Conservation (phyloP, 192 early-diverging fungal genomes). For the Coemansia sp. region DNA sequence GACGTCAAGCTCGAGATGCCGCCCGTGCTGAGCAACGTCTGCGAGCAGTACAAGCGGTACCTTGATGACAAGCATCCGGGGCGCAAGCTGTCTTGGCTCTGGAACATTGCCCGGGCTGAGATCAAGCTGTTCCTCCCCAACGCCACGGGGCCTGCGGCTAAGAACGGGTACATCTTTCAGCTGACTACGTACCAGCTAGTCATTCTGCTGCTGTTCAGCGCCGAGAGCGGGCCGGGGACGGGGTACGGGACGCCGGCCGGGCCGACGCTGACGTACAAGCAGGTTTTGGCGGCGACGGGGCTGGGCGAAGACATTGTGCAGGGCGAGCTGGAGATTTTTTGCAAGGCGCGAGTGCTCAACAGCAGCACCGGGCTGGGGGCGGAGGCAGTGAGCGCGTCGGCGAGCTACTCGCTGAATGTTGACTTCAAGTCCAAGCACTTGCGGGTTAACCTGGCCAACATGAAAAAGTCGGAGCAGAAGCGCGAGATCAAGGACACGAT, state of each 20-base stretch:
- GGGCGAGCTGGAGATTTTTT: conserved; percentile 69
- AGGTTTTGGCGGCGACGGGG: conserved; percentile 72
- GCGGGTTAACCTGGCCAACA: conserved; percentile 82
- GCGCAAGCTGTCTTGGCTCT: conserved; percentile 93
- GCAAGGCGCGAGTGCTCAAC: conserved; percentile 79
- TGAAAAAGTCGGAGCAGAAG: conserved; percentile 87
- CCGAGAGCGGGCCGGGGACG: conserved; percentile 50
- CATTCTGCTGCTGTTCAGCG: conserved; percentile 89
- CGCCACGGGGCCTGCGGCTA: conserved; percentile 69
- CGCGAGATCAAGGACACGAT: conserved; percentile 89
- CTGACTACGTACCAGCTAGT: conserved; percentile 92
- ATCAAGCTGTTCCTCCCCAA: conserved; percentile 87
- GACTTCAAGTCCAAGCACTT: conserved; percentile 87
- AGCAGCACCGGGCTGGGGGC: background rate
- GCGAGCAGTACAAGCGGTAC: conserved; percentile 81
- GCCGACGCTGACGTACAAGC: conserved; percentile 62
- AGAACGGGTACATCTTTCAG: conserved; percentile 55
- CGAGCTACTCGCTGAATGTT: conserved; percentile 73
- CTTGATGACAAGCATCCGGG: conserved; percentile 87
- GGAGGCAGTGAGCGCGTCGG: conserved; percentile 13
- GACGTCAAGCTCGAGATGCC: conserved; percentile 83
- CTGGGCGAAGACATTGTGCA: conserved; percentile 66
- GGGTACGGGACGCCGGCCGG: conserved; percentile 56
- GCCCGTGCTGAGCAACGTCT: conserved; percentile 80
- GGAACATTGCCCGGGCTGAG: conserved; percentile 88